phyloP scores from a whole-genome alignment of 495 filamentous ascomycete species.

The Penicillium arizonense region DNA sequence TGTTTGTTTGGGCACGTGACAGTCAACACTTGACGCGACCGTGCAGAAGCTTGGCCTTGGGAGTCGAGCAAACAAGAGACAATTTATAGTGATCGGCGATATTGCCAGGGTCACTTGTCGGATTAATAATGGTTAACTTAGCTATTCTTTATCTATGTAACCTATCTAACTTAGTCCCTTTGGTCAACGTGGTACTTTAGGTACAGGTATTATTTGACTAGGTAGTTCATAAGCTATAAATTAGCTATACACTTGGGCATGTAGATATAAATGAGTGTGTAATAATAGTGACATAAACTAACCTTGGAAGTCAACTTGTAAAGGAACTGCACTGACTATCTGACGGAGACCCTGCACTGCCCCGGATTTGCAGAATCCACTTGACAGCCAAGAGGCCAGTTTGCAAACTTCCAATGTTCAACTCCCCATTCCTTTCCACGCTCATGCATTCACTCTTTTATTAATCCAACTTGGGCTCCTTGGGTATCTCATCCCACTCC shows the following conservation, averaged over 20 bases:
- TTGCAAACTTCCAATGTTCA: constrained; percentile 19
- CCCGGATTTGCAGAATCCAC: constrained; percentile 10
- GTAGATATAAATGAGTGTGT: neutral
- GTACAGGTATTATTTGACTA: no score
- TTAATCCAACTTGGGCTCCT: neutral
- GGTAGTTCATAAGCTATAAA: no score
- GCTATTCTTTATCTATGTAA: no score
- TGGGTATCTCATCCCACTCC: neutral
- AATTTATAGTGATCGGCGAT: no score
- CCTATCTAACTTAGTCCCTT: no score
- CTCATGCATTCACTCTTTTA: constrained; percentile 11
- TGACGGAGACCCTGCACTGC: neutral
- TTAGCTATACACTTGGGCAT: no score
- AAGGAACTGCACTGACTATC: neutral
- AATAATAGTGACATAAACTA: neutral
- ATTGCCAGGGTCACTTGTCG: no score
- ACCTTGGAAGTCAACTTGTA: neutral
- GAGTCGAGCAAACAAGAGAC: neutral
- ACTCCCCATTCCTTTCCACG: neutral
- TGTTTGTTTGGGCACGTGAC: constrained; percentile 8
- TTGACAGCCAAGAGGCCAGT: constrained; percentile 33
- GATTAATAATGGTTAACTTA: no score
- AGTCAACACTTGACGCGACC: neutral
- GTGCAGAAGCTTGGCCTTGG: neutral
- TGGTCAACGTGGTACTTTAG: no score